These are phyloP conservation scores for Endothia cerciana DNA, from an alignment of 2,329 filamentous ascomycete genomes.

Conservation along the genomic window DNA sequence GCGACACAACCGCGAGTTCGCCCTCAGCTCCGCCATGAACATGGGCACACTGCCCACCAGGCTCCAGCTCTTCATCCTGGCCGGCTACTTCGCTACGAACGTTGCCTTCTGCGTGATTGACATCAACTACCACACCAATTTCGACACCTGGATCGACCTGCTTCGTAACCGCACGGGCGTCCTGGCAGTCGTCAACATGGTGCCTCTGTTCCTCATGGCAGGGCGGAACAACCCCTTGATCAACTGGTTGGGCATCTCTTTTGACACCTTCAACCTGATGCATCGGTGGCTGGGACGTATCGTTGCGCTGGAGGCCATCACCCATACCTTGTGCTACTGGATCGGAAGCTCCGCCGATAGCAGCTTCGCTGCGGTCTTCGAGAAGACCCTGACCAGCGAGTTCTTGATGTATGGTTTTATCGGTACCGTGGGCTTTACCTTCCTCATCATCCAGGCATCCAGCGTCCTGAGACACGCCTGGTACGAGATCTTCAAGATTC, in stretches of 20 bases:
- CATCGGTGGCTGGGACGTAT: conserved; percentile 83
- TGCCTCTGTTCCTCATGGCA: conserved; percentile 74
- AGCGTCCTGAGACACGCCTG: conserved; percentile 76
- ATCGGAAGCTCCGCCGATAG: conserved; percentile 42
- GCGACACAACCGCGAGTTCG: conserved; percentile 75
- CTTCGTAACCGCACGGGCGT: conserved; percentile 72
- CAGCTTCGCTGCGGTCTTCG: conserved; percentile 54
- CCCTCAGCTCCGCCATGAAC: conserved; percentile 62
- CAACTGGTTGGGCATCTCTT: conserved; percentile 71
- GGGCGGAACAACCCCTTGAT: conserved; percentile 81
- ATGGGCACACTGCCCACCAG: conserved; percentile 76
- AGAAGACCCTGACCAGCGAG: conserved; percentile 40
- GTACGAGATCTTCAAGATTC: conserved; percentile 76
- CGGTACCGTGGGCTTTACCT: conserved; percentile 62
- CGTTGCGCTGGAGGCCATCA: conserved; percentile 69
- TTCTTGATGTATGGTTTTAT: conserved; percentile 67
- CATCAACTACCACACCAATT: conserved; percentile 60
- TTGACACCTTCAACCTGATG: conserved; percentile 81
- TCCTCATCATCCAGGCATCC: conserved; percentile 69
- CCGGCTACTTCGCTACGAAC: conserved; percentile 72
- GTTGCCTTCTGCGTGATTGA: conserved; percentile 74
- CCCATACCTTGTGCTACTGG: conserved; percentile 67
- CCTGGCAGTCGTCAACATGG: conserved; percentile 76
- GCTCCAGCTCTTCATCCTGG: conserved; percentile 72
- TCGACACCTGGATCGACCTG: conserved; percentile 49